Percentiles rank a stretch among this genome's conserved stretches.
Conservation (phyloP, 768 basidiomycete species). For the Leccinum aurantiacum region DNA sequence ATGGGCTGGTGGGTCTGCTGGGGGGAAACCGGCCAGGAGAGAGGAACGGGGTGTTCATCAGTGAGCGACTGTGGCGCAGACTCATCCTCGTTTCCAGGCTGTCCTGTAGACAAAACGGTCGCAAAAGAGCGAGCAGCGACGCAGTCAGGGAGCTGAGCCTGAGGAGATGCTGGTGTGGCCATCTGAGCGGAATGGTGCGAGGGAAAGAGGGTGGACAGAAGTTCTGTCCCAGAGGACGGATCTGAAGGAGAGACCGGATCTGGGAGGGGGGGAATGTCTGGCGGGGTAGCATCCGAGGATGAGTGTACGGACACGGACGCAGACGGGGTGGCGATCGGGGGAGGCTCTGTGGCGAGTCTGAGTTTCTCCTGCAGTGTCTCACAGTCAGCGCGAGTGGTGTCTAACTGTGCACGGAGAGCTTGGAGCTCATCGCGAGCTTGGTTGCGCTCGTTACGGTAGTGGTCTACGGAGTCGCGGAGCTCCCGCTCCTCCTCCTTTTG, state of each 20-base stretch:
- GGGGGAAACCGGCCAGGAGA: slow-evolving; percentile 27
- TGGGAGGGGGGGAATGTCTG: slow-evolving; percentile 9
- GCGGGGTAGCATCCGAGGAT: neutral
- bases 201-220: slow-evolving; percentile 20
- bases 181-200: slow-evolving; percentile 25
- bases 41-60: slow-evolving; percentile 21
- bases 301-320: slow-evolving; percentile 5
- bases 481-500: slow-evolving; percentile 41
- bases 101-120: slow-evolving; percentile 33
- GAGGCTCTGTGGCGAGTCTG: slow-evolving; percentile 10
- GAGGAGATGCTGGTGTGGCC: slow-evolving; percentile 34
- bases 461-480: slow-evolving; percentile 35
- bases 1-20: slow-evolving; percentile 15
- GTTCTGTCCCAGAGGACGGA: slow-evolving; percentile 19
- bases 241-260: slow-evolving; percentile 10
- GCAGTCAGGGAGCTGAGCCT: slow-evolving; percentile 36
- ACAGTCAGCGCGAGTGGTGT: slow-evolving; percentile 34
- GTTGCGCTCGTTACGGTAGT: slow-evolving; percentile 36
- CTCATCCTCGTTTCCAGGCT: slow-evolving; percentile 28
- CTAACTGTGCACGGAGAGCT: slow-evolving; percentile 35
- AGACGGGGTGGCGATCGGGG: slow-evolving; percentile 8
- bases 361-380: slow-evolving; percentile 33
- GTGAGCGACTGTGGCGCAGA: slow-evolving; percentile 19
- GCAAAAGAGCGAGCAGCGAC: slow-evolving; percentile 37
- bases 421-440: slow-evolving; percentile 35